Base-by-base conservation (phyloP, 2,329 filamentous ascomycete genomes). In the Fusarium denticulatum region DNA sequence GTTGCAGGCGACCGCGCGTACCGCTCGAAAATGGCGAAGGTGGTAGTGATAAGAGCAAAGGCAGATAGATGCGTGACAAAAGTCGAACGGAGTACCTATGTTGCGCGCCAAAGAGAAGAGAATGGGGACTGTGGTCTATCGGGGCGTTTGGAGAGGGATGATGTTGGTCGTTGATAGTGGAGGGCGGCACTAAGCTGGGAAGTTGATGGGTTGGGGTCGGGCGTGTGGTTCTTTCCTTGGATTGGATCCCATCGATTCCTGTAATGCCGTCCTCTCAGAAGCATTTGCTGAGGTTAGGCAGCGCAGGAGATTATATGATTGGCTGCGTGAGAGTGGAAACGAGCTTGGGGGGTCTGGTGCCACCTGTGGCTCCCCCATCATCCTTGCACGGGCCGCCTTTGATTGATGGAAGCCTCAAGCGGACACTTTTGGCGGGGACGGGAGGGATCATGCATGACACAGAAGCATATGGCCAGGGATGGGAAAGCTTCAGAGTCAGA, bases 301-400 rank as follows among this genome's bases (percentile, higher is more conserved):
- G 26, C 20, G 37, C 26, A 69, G 64, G 64, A 72, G 74, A 75
- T 72, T 77, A 80, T 78, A 79, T 80, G 78, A 82, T 82, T 82
- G 80, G 81, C 71, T 72, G 70, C 34, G 14, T 67, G 43, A 46
- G 67, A 69, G 62, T 49, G 64, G 73, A 68, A 72, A 62, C 55
- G 42, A 57, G 34, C 57, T 60, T 59, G 61, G 65, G 56, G 56
- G 57, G 71, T 72, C 70, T 67, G 55, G 61, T 71, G 72, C 75
- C 57, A 67, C 67, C 47, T 61, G 71, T 66, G 64, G 70, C 68
- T 69, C 68, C 75, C 75, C 69, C 69, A 64, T 73, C 55, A 69
- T 66, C 55, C 40, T 60, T 56, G 49, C 64, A 68, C 62, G 70
- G 67, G 60, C 69, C 67, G 69, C 60, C 61, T 62, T 72, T 63